phyloP scores from a whole-genome alignment of 805 yeast genomes.

The Hermanozyma aechmeae region DNA sequence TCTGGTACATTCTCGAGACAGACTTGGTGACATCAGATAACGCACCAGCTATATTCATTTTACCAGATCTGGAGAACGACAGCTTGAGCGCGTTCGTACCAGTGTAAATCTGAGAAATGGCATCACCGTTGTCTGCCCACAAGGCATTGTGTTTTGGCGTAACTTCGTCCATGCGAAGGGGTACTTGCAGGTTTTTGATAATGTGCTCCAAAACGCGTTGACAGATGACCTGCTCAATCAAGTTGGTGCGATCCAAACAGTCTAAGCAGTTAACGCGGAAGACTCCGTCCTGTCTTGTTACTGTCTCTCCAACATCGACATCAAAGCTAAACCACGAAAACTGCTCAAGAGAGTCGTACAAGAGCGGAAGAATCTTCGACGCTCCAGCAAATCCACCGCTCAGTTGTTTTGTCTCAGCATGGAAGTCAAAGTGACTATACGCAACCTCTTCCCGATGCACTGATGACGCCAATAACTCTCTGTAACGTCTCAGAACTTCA shows the following conservation, averaged over 20 bases:
- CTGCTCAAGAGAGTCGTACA: conserved; percentile 58
- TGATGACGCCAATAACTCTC: conserved; percentile 43
- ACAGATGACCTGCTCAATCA: conserved; percentile 79
- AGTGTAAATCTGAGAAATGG: conserved; percentile 53
- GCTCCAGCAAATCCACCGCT: conserved; percentile 86
- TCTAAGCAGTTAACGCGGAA: conserved; percentile 92
- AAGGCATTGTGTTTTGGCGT: conserved; percentile 40
- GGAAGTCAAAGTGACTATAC: conserved; percentile 87
- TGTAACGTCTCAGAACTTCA: conserved; percentile 60
- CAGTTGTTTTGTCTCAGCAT: conserved; percentile 68
- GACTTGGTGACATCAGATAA: conserved; percentile 95
- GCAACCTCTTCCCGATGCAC: conserved; percentile 24
- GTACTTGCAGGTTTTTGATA: conserved; percentile 2
- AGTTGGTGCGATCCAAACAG: conserved; percentile 88
- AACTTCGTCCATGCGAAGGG: conserved; percentile 5
- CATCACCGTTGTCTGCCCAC: conserved; percentile 70
- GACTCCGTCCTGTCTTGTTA: conserved; percentile 79
- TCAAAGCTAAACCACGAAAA: conserved; percentile 83
- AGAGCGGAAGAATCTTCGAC: conserved; percentile 48
- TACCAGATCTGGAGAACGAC: conserved; percentile 88
- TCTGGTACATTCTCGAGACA: conserved; percentile 89
- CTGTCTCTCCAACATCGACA: conserved; percentile 38
- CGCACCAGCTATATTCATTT: conserved; percentile 95
- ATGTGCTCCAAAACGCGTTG: conserved; percentile 49
- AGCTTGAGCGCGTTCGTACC: conserved; percentile 82